Evolutionary conservation across 2,329 filamentous ascomycete genomes (phyloP), one percentile per base, ranked within the genome.

Genomic region (Sporothrix schenckii): DNA sequence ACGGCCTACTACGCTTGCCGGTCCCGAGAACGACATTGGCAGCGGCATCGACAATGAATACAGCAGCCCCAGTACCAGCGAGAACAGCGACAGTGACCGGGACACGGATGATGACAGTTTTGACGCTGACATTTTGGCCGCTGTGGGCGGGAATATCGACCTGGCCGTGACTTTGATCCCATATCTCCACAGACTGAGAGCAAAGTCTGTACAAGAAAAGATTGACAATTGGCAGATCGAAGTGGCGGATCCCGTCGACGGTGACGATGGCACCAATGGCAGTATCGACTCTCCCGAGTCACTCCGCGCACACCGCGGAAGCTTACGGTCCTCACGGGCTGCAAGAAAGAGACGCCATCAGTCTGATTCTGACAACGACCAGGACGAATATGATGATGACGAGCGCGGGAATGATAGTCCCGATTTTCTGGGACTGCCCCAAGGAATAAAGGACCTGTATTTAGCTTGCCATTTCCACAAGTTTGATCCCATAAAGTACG

Each of bases 381-480:
- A 75, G 13, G 73, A 74, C 3, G 74, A 72, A 11, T 71, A 74
- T 4, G 73, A 74, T 2, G 71, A 70, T 2, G 69, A 70, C 0
- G 69, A 73, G 4, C 69, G 73, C 3, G 73, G 67, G 2, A 67
- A 52, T 6, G 67, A 68, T 6, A 58, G 44, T 9, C 65, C 39
- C 44, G 34, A 39, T 19, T 24, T 24, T 58, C 47, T 24, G n/a
- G 30, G 53, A 30, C 19, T 60, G 10, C 44, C 54, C 53, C 39
- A 60, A 19, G 54, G 24, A 5, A 11, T 24, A 1, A 7, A 50
- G 7, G 44, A 67, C 27, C 72, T 67, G 2, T 63, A 74, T 19
- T 69, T 77, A 3, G 76, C 76, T 0, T 77, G 76, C 49, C 76
- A 75, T 0, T 77, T 77, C 47, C 74, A 77, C 73, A 77, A 76